Conservation (phyloP, 2,329 filamentous ascomycete genomes). For the Xylariaceae sp. region DNA sequence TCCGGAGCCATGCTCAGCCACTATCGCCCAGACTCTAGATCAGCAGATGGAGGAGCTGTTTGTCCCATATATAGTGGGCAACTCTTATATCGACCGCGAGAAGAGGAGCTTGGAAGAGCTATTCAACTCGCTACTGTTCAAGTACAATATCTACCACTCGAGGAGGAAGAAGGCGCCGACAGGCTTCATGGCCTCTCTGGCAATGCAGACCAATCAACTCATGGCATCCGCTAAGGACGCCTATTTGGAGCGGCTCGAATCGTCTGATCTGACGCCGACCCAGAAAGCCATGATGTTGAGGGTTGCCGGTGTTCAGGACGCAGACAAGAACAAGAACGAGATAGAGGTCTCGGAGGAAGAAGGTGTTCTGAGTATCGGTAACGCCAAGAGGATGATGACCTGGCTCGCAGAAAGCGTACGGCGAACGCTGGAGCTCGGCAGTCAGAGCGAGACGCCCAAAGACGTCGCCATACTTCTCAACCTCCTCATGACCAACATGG, state of each 20-base stretch:
- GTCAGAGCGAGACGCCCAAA: constrained; percentile 82
- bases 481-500: constrained; percentile 79
- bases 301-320: constrained; percentile 76
- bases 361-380: constrained; percentile 71
- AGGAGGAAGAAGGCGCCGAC: constrained; percentile 80
- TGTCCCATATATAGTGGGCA: constrained; percentile 60
- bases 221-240: constrained; percentile 83
- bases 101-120: constrained; percentile 66
- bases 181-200: constrained; percentile 86
- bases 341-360: constrained; percentile 89
- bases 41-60: constrained; percentile 73
- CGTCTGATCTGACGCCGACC: constrained; percentile 76
- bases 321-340: constrained; percentile 69
- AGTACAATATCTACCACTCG: constrained; percentile 92
- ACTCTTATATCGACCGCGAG: constrained; percentile 64
- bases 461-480: constrained; percentile 81
- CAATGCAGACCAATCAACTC: constrained; percentile 83
- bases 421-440: constrained; percentile 81
- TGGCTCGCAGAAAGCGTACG: constrained; percentile 96
- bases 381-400: constrained; percentile 94
- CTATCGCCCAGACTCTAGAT: constrained; percentile 69
- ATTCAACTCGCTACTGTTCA: constrained; percentile 89
- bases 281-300: constrained; percentile 87
- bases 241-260: constrained; percentile 82
- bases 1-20: constrained; percentile 80